Evolutionary conservation across 192 early-diverging fungal genomes (phyloP), one percentile per base, ranked within the genome.

Genomic region (Linnemannia exigua): DNA sequence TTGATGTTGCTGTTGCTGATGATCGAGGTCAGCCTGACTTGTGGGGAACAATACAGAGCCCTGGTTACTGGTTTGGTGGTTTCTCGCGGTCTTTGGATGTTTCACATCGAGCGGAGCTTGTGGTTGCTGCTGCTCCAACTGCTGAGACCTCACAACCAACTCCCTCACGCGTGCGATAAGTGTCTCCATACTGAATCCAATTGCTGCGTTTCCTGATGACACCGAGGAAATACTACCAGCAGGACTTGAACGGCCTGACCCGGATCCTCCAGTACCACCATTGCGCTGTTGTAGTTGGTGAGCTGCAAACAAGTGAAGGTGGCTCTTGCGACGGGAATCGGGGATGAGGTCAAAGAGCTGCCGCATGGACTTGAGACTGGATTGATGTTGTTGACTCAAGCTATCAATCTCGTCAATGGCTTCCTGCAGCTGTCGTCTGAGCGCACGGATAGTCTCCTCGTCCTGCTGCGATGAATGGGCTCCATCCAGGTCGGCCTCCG

Each of bases 181-280:
- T 0, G 84, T 58, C 19, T 86, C 84, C 79, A 86, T 86, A 33
- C 78, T 86, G 48, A 86, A 86, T 22, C 84, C 78, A 11, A 86
- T 20, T 3, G 79, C 38, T 2, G 75, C 50, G 1, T 74, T 61
- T n/a, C 47, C 37, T 1, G 75, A 36, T 1, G 75, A 67, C 4
- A 61, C 38, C n/a, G 78, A 73, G 0, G 37, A 19, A 6, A 71
- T 52, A 72, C 63, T 77, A 3, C 70, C 70, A 22, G 70, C 67
- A 22, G 70, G 58, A 67, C 75, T 74, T 52, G 46, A 17, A 19
- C 70, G 35, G 22, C 69, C 68, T 4, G 76, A 78, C 19, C 8
- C 58, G 5, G 20, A n/a, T 22, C 72, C 72, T 52, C 47, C 47
- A 33, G 72, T 31, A 48, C 51, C 20, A 15, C 51, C 58, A 58